These are phyloP conservation scores for Ophiostoma ips DNA, from an alignment of 2,329 filamentous ascomycete genomes.

Conservation along the genomic window DNA sequence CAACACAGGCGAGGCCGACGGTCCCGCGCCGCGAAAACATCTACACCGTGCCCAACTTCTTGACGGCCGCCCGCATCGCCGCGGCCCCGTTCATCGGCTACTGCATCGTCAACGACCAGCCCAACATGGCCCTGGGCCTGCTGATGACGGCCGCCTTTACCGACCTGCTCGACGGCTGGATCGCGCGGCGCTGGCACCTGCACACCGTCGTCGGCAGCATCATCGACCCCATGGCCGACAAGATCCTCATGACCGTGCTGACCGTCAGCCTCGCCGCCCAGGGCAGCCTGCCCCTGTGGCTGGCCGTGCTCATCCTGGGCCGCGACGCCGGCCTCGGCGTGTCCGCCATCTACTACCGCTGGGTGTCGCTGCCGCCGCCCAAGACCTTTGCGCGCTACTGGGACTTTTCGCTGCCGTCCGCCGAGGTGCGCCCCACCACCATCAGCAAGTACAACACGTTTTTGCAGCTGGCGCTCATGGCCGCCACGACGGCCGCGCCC, in stretches of 20 bases:
- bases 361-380: slow-evolving; percentile 82
- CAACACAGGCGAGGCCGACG: not conserved
- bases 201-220: slow-evolving; percentile 91
- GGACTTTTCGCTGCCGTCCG: slow-evolving; percentile 88
- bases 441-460: slow-evolving; percentile 93
- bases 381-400: slow-evolving; percentile 90
- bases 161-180: slow-evolving; percentile 86
- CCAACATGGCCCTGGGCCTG: slow-evolving; percentile 65
- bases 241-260: slow-evolving; percentile 84
- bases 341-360: slow-evolving; percentile 87
- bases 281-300: slow-evolving; percentile 71
- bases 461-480: slow-evolving; percentile 75
- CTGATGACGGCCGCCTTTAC: slow-evolving; percentile 87
- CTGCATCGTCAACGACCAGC: slow-evolving; percentile 69
- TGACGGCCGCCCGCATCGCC: slow-evolving; percentile 74
- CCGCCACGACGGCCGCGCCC: slow-evolving; percentile 67
- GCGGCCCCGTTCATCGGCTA: slow-evolving; percentile 81
- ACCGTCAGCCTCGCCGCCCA: slow-evolving; percentile 76
- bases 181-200: slow-evolving; percentile 73
- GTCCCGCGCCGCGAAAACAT: slow-evolving; percentile 61
- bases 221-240: slow-evolving; percentile 95
- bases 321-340: slow-evolving; percentile 73
- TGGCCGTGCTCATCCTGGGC: slow-evolving; percentile 81
- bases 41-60: slow-evolving; percentile 87
- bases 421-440: slow-evolving; percentile 69